These are phyloP conservation scores for Aureobasidium sp. DNA, from an alignment of 2,329 filamentous ascomycete genomes.

Conservation along the genomic window DNA sequence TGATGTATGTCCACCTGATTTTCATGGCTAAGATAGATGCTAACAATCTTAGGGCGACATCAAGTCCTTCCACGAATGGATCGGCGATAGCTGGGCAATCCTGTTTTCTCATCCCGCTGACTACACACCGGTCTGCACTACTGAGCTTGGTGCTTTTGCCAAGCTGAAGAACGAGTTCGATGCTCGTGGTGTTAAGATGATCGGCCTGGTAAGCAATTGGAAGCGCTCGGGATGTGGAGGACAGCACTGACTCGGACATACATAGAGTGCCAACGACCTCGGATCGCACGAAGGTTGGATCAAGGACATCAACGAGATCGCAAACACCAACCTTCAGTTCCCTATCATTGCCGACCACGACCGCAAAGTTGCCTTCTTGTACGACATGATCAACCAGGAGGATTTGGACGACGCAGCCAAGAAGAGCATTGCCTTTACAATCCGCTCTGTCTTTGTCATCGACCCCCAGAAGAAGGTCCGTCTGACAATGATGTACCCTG, in stretches of 20 bases:
- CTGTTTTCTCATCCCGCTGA: conserved; percentile 81
- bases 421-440: conserved; percentile 71
- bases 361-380: conserved; percentile 42
- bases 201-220: conserved; percentile 53
- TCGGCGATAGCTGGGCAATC: conserved; percentile 71
- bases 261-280: conserved; percentile 68
- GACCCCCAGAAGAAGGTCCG: conserved; percentile 91
- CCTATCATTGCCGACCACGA: conserved; percentile 46
- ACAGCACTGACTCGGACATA: neutral
- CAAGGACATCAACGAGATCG: conserved; percentile 57
- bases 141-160: conserved; percentile 87
- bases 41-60: conserved; percentile 37
- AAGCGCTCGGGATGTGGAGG: neutral
- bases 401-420: conserved; percentile 30
- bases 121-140: conserved; percentile 93
- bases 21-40: neutral
- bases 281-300: conserved; percentile 83
- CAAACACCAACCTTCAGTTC: conserved; percentile 39
- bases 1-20: conserved; percentile 29
- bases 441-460: conserved; percentile 91
- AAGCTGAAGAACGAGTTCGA: conserved; percentile 83
- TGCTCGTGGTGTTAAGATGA: conserved; percentile 82
- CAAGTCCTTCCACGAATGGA: conserved; percentile 69
- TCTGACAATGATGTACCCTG: conserved; percentile 86
- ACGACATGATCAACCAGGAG: conserved; percentile 40